Evolutionary conservation across 805 yeast genomes (phyloP), one percentile per base, ranked within the genome.

Genomic region (Peterozyma xylosa): DNA sequence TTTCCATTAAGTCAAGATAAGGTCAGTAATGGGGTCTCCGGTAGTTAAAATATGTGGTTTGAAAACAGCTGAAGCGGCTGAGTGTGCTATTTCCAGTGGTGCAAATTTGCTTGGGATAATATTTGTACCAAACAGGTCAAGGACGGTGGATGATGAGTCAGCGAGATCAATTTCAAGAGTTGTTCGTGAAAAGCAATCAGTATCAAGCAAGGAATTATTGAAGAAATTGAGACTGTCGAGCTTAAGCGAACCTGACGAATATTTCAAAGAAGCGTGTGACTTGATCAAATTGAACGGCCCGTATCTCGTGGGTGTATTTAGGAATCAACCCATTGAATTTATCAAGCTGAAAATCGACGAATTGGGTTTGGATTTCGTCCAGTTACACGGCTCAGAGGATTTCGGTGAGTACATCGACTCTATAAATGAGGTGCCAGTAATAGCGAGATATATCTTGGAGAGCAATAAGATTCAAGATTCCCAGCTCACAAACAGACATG

Each of bases 31-130:
- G 27, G 27, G 27, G 27, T 7, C 7, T 21, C 27, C 27, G 7
- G 27, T 86, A n/a, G 84, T 85, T 5, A 91, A 91, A 57, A 79
- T 91, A 3, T 91, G 99, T 59, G 99, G 99, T 0, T 58, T 91
- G 17, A 75, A 76, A 50, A 70, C 82, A 2, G 57, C 62, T 0
- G 83, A 80, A 38, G 86, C 86, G 0, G 97, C 96, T 0, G 48
- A 62, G n/a, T 55, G 53, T 5, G 96, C 96, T 0, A 63, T 89
- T 0, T 76, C 73, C 0, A 49, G 68, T 6, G 95, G 95, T 0
- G 90, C 97, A 0, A 76, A 84, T 50, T 59, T 87, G 35, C 54
- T 91, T 2, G 99, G 99, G 1, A 77, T 86, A 51, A 93, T 93
- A 29, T 60, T 93, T 57, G 98, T 89, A 2, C 98, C 97, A 0